Conservation (phyloP, 2,329 filamentous ascomycete species). For the Mycogone perniciosa region DNA sequence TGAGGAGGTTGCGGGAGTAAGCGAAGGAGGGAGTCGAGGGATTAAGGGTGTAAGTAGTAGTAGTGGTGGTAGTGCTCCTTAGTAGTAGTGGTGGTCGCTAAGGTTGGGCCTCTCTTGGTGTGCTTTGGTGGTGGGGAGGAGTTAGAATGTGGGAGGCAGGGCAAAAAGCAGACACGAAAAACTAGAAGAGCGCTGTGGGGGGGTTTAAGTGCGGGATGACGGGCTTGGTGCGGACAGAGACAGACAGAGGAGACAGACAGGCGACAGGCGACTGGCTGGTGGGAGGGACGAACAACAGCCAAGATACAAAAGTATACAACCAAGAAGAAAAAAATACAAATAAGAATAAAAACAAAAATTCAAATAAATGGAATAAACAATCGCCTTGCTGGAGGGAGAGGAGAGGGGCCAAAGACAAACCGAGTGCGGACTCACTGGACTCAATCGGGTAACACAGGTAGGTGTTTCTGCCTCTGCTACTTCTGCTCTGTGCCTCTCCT, state of each 20-base stretch:
- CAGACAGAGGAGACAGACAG: constrained; percentile 3
- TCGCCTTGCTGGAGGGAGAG: background rate
- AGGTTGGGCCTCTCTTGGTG: background rate
- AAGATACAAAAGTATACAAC: background rate
- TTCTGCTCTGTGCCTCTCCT: constrained; percentile 7
- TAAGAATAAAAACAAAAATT: background rate
- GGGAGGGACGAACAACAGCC: background rate
- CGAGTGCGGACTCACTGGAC: background rate
- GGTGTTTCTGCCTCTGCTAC: background rate
- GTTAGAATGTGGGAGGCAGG: background rate
- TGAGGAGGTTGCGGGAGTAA: constrained; percentile 1
- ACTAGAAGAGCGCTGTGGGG: background rate
- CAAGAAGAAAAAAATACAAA: background rate
- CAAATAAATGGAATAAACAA: background rate
- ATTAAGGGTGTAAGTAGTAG: constrained; percentile 3
- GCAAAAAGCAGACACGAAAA: background rate
- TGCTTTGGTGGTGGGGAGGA: background rate
- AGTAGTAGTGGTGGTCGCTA: background rate
- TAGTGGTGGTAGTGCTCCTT: background rate
- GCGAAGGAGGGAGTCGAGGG: background rate
- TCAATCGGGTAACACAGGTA: constrained; percentile 1
- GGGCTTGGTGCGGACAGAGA: background rate
- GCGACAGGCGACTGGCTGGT: constrained; percentile 1
- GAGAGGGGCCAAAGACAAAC: background rate
- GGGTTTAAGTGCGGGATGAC: background rate